Conservation (phyloP, 495 filamentous ascomycete genomes). For the Acidomyces sp. region DNA sequence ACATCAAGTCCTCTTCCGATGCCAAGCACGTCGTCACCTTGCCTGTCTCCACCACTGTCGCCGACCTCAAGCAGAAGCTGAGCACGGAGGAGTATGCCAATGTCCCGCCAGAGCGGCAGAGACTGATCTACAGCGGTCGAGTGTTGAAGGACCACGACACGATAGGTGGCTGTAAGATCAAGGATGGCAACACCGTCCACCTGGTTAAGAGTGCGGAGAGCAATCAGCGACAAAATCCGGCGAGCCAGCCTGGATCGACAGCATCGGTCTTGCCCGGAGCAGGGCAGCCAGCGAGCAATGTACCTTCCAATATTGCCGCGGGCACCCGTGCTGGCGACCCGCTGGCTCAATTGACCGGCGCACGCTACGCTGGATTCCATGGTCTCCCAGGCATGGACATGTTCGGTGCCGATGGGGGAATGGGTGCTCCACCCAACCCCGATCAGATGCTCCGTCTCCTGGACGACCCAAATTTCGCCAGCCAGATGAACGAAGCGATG, state of each 20-base stretch:
- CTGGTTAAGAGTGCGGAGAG: constrained; percentile 90
- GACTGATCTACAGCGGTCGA: constrained; percentile 92
- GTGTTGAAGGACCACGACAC: constrained; percentile 90
- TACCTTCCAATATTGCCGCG: constrained; percentile 82
- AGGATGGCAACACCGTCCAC: constrained; percentile 89
- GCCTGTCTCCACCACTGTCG: constrained; percentile 58
- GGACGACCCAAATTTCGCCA: constrained; percentile 67
- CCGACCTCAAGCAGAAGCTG: constrained; percentile 81
- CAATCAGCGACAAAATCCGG: constrained; percentile 57
- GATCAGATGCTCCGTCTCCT: constrained; percentile 76
- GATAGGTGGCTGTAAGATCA: constrained; percentile 79
- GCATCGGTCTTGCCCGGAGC: constrained; percentile 38
- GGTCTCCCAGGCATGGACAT: constrained; percentile 75
- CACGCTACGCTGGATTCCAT: constrained; percentile 83
- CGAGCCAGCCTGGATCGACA: constrained; percentile 36
- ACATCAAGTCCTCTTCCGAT: constrained; percentile 81
- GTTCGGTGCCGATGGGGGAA: constrained; percentile 94
- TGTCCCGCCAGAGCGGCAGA: constrained; percentile 71
- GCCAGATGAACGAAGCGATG: constrained; percentile 82
- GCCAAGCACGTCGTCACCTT: constrained; percentile 72
- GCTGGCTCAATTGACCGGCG: constrained; percentile 80
- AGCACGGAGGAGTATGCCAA: constrained; percentile 66
- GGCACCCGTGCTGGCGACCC: constrained; percentile 78
- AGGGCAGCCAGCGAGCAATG: constrained; percentile 42
- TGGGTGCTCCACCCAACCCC: constrained; percentile 43